Base-by-base conservation (phyloP, 2,329 filamentous ascomycete genomes). In the Cladophialophora psammophila region DNA sequence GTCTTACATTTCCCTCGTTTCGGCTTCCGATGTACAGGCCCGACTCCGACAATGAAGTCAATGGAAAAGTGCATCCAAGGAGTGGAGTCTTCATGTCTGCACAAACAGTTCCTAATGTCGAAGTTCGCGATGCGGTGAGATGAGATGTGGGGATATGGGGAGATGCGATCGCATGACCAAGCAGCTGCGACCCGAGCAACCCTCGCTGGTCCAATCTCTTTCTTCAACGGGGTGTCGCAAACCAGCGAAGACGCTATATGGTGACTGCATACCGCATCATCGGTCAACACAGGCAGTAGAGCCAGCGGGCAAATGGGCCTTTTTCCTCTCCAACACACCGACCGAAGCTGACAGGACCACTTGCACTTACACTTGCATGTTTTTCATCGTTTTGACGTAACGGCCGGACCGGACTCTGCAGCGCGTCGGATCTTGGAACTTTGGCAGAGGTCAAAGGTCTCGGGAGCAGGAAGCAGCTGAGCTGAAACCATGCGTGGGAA, bases 231-330 rank as follows among this genome's bases (percentile, higher is more conserved):
- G 20, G 12, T 35, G 35, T 31, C 50, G 32, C 48, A 38, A 26
- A 61, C 59, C 18, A 53, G 38, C 34, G 20, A 54, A 38, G 13
- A 45, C 48, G 48, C 59, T 61, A 61, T 26, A 61, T 54, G 59
- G 45, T 61, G 59, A 61, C 59, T 61, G 40, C 38, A 60, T 60
- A 60, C 31, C 55, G 36, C 18, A 50, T 31, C 45, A 20, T 50
- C 45, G 45, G 45, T 20, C 45, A 50, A 31, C 45, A 13, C 5
- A 9, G 26, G 10, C 20, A 18, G 18, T 50, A 31, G 20, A 50
- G 7, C 42, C 18, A 20, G 42, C 2, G 10, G 7, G 42, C n/a
- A 40, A 40, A 4, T 50, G 13, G 34, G 9, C 35, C 13, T 35
- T 54, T 54, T 54, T 34, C 31, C n/a, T 55, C 18, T 50, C 20